Evolutionary conservation across 2,329 filamentous ascomycete species (phyloP).

Genomic region (Calonectria pseudoreteaudii): DNA sequence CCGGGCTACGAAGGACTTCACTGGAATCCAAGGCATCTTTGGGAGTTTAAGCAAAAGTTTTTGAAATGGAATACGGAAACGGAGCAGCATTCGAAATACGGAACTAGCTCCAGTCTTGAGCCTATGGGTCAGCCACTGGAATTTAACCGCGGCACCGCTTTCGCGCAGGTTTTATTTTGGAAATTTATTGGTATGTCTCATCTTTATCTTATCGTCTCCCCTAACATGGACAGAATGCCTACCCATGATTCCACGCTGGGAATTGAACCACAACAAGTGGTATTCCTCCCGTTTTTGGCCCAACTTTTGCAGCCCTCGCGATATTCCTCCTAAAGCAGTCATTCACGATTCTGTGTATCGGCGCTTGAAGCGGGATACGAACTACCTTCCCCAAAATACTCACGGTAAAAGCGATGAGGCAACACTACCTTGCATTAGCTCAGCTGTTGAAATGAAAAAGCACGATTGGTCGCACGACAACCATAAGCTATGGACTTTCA

Average conservation of each 20-base stretch:
- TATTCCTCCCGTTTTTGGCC: neutral
- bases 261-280: constrained; percentile 38
- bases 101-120: constrained; percentile 44
- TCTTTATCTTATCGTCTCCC: neutral
- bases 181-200: constrained; percentile 55
- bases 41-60: constrained; percentile 35
- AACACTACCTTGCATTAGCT: too few species aligned
- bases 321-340: neutral
- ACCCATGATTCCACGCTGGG: constrained; percentile 55
- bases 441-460: too few species aligned
- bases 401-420: neutral
- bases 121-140: constrained; percentile 53
- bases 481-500: too few species aligned
- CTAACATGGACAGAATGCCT: constrained; percentile 46
- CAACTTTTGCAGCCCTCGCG: neutral
- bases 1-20: constrained; percentile 31
- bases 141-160: constrained; percentile 51
- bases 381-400: neutral
- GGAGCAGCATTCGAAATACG: constrained; percentile 43
- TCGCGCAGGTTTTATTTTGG: constrained; percentile 55
- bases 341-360: neutral
- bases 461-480: too few species aligned
- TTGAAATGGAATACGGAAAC: constrained; percentile 27
- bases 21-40: constrained; percentile 46
- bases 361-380: neutral